phyloP scores from a whole-genome alignment of 2,329 filamentous ascomycete species.

The Colletotrichum aenigma region DNA sequence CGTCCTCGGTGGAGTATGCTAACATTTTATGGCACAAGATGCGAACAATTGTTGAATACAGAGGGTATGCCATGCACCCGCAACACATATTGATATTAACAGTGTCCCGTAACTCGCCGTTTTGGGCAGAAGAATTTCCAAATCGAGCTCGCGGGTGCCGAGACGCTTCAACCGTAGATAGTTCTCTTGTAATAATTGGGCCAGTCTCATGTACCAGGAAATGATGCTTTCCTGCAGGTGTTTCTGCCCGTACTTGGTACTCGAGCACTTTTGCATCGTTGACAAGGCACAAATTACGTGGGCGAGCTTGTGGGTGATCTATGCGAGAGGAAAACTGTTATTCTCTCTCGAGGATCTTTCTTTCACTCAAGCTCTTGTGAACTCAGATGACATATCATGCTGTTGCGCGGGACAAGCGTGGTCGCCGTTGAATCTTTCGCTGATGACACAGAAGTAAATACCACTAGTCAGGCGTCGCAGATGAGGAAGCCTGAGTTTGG shows the following conservation, averaged over 20 bases:
- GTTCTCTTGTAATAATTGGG: not conserved
- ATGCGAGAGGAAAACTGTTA: not conserved
- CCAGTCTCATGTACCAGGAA: not conserved
- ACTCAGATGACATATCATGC: not conserved
- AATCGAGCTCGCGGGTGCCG: not conserved
- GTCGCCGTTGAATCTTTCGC: not conserved
- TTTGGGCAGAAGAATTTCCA: not conserved
- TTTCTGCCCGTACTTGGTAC: not conserved
- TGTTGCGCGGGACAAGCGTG: not conserved
- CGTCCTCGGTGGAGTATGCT: not conserved
- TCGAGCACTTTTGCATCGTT: not conserved
- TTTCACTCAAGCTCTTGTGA: not conserved
- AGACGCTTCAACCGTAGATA: not conserved
- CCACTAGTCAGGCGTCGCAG: not conserved
- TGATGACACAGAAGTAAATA: not conserved
- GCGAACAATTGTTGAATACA: fast-evolving
- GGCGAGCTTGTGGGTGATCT: not conserved
- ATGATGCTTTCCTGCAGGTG: not conserved
- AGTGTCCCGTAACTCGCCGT: not conserved
- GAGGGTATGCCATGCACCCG: fast-evolving
- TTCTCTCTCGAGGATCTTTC: not conserved
- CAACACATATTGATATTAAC: not conserved
- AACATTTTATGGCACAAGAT: not conserved
- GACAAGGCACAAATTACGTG: not conserved
- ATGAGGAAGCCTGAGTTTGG: not conserved